Percentiles rank a stretch among this genome's conserved stretches.
phyloP scores from a whole-genome alignment of 306 rosid species.

The Luffa aegyptiaca region DNA sequence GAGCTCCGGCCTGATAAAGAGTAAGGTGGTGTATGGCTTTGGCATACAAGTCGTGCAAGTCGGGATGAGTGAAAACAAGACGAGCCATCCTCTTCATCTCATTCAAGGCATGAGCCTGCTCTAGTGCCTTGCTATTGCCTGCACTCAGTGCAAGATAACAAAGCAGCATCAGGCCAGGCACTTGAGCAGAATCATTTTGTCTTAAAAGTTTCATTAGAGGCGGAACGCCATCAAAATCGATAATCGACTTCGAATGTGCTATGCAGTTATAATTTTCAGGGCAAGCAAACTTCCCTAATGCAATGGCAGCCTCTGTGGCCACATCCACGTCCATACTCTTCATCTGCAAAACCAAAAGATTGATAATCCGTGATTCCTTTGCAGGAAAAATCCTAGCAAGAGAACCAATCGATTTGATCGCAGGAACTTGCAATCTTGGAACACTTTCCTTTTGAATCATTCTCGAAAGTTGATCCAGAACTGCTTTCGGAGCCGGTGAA shows the following conservation, averaged over 20 bases:
- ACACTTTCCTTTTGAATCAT: slow-evolving; percentile 35
- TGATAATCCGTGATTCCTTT: slow-evolving; percentile 50
- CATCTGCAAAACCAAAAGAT: slow-evolving; percentile 66
- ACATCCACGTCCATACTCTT: slow-evolving; percentile 42
- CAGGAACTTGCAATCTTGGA: slow-evolving; percentile 39
- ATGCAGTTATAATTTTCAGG: slow-evolving; percentile 50
- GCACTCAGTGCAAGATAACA: slow-evolving; percentile 62
- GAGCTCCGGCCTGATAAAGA: slow-evolving; percentile 79
- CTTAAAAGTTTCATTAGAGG: slow-evolving; percentile 41
- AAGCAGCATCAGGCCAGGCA: slow-evolving; percentile 36
- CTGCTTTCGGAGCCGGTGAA: slow-evolving; percentile 60
- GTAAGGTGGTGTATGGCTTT: slow-evolving; percentile 66
- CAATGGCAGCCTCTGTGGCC: slow-evolving; percentile 54
- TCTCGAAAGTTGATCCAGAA: slow-evolving; percentile 65
- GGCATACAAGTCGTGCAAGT: slow-evolving; percentile 39
- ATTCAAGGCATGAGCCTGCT: slow-evolving; percentile 56
- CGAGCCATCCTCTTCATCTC: slow-evolving; percentile 58
- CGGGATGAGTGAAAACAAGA: slow-evolving; percentile 49
- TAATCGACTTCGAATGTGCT: slow-evolving; percentile 62
- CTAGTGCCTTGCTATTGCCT: slow-evolving; percentile 77
- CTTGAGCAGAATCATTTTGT: slow-evolving; percentile 32
- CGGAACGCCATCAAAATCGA: slow-evolving; percentile 68
- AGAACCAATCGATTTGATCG: slow-evolving; percentile 69
- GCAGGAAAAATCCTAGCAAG: slow-evolving; percentile 75
- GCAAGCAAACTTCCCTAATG: slow-evolving; percentile 61